phyloP scores from a whole-genome alignment of 148 eudicot genomes.

The Diospyros lotus region DNA sequence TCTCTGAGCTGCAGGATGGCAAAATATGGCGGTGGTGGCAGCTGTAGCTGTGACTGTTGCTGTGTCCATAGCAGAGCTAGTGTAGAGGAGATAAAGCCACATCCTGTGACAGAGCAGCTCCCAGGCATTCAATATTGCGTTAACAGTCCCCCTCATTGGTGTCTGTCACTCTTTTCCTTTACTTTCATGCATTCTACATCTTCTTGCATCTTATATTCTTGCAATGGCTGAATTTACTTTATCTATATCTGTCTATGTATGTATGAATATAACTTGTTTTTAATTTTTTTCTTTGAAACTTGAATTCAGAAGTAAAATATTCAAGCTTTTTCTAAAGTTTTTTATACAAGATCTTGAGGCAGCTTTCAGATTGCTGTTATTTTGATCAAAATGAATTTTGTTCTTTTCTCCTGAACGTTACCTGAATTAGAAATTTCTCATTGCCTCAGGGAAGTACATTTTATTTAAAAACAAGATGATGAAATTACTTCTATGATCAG shows the following conservation, averaged over 20 bases:
- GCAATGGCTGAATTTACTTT: background rate
- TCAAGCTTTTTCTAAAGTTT: background rate
- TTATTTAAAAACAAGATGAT: background rate
- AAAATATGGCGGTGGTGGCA: background rate
- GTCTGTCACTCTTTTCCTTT: conserved; percentile 27
- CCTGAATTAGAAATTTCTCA: background rate
- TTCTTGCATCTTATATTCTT: background rate
- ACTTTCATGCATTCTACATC: background rate
- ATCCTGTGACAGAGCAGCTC: conserved; percentile 70
- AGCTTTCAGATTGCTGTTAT: no score
- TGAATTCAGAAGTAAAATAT: background rate
- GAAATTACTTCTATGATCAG: no score
- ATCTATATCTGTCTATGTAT: background rate
- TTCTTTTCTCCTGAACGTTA: background rate
- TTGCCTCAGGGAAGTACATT: background rate
- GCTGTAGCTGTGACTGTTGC: background rate
- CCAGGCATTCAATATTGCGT: conserved; percentile 58
- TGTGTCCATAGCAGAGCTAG: conserved; percentile 6
- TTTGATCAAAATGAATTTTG: background rate
- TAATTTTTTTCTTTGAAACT: background rate
- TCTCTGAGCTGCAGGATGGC: conserved; percentile 4
- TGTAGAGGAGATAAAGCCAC: conserved; percentile 51
- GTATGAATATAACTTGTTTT: background rate
- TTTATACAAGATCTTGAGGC: no score
- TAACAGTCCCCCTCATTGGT: conserved; percentile 69